Base-by-base conservation (phyloP, 805 yeast species). In the Lipomyces chichibuensis region DNA sequence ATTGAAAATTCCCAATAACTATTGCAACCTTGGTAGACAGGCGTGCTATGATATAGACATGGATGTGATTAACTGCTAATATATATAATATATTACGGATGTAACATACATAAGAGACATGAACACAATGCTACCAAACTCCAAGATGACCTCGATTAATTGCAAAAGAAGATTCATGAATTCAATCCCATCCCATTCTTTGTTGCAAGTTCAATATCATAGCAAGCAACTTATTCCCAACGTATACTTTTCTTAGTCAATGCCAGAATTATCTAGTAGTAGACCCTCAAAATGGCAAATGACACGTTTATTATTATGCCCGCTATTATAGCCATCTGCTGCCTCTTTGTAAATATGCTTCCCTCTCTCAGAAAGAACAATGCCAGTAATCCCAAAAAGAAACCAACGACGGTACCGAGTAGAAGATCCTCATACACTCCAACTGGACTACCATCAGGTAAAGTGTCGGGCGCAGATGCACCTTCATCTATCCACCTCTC, bases 331-430 rank as follows among this genome's bases (percentile, higher is more conserved):
- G 94, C 87, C 86, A 87, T 85, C 69, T 78, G 85, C 77, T 79
- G 90, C 79, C 88, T 80, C 70, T 83, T 85, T 71, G 84, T 85
- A 73, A 91, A 88, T 58, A 54, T 77, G 71, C 68, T 88, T 87
- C 71, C 87, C 73, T 63, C 84, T 67, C 84, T 84, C 65, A 88
- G 70, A 54, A 92, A 75, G 63, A 92, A 84, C 23, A 92, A 76
- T 5, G 91, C 87, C 64, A 89, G 79, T 0, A 89, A 84, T 0
- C 98, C 98, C 35, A 91, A 78, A 61, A 88, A 85, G 69, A 88
- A 86, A 0, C 98, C 98, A 11, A 90, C 78, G 35, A 87, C 75
- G 2, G 91, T 83, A 2, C 96, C 96, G 39, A 90, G 69, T 43
- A 91, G 77, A 57, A 91, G 79, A 73, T 89, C 94, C 32, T 74